Base-by-base conservation (phyloP, 768 basidiomycete species). In the Russula lepida region DNA sequence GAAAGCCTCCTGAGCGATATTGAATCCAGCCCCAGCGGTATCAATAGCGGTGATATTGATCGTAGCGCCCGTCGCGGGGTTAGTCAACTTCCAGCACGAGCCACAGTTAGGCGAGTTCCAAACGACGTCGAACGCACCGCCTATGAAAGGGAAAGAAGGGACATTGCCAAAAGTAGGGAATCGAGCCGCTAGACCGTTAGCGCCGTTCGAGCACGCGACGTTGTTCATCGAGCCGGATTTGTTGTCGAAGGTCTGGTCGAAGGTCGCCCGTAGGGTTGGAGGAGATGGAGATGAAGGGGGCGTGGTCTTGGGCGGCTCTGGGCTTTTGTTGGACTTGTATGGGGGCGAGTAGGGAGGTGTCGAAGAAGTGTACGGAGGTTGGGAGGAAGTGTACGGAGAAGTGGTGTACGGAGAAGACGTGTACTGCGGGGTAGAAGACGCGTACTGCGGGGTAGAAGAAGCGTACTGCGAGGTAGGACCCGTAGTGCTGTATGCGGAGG, bases 131-230 rank as follows among this genome's bases (percentile, higher is more conserved):
- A 75, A 73, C 0, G 76, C 80, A 1, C 80, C 84, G 32, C 83
- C 84, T 66, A 87, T 82, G 69, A 74, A 68, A 0, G 85, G 84
- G 75, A 84, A 88, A 49, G 71, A 72, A 2, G 84, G 84, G 30
- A 87, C 70, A 39, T 73, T 71, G 15, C 73, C 75, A 54, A 85
- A 81, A 39, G 77, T 83, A 4, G 71, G 75, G 71, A 74, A 85
- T 27, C 68, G 71, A 3, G 76, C 75, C 13, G 76, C 35, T 23
- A 86, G 73, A 15, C 84, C 84, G 57, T 83, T 73, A 25, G 70
- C 60, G 8, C 84, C 84, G 64, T 80, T 72, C 1, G 80, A 81
- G 73, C 83, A 84, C 47, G 77, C 74, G 41, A 81, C 76, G 3
- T 66, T 71, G 66, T 69, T 59, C 23, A 85, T 73, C 12, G 79